Base-by-base conservation (phyloP, 2,329 filamentous ascomycete genomes). In the Curvularia sp. region DNA sequence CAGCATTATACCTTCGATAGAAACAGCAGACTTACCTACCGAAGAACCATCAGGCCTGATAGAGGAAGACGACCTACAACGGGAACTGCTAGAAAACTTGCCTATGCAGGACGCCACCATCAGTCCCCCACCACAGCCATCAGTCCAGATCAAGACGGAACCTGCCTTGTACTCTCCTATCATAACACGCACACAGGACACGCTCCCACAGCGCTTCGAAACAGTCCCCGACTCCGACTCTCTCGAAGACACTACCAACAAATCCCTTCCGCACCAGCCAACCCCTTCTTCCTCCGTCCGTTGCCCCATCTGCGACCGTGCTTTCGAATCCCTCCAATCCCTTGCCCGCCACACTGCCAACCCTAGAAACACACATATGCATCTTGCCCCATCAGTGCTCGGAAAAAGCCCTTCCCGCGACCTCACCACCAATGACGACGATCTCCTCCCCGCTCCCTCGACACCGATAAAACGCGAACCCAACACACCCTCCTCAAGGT, bases 1-100 rank as follows among this genome's bases (percentile, higher is more conserved):
- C 18, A 57, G 66, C 10, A 53, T 71, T 28, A 43, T 72, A 18
- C 68, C 67, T 1, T 72, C 70, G 0, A 67, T 73, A 24, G 71
- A 73, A 50, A 53, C 48, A 31, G 46, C 57, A 8, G 60, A 55
- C 6, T 53, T 64, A 7, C 68, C 66, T 1, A 70, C 69, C 0
- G 67, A 72, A 24, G 71, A 73, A 50, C 49, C 46, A 33, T 48
- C 57, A 8, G 62, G 55, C 5, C 53, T 65, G 8, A 52, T 61
- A 18, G 53, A 68, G 9, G 63, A 66, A 51, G 63, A 65, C 12
- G 51, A 57, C 12, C 54, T 67, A 18, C 65, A 65, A 35, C 55
- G 55, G 52, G 57, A 46, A 42, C 26, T 60, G 30, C 57, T 55
- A 4, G 60, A 63, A 35, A 60, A 57, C 38, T 46, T 58, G 20